Evolutionary conservation across 2,329 filamentous ascomycete genomes (phyloP).

Genomic region (Tolypocladium paradoxum): DNA sequence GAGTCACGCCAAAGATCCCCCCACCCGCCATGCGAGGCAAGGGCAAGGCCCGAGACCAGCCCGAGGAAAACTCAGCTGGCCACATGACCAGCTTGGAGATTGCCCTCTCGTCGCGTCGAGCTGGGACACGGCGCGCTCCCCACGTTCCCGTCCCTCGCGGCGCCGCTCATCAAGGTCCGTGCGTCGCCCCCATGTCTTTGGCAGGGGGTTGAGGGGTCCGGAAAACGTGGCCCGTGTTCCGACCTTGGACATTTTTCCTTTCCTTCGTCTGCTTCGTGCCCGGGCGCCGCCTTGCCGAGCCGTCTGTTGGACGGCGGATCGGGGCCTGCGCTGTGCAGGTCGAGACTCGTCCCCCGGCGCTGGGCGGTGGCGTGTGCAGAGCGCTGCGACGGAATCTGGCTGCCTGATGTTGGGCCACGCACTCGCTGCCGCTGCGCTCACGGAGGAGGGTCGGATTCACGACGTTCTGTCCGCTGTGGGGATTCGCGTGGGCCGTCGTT

Average conservation of each 20-base stretch:
- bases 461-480: background rate
- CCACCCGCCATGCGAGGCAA: background rate
- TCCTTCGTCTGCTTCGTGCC: too few relatives aligned
- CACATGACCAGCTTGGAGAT: constrained; percentile 8
- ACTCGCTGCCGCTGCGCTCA: background rate
- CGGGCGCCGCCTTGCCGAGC: too few relatives aligned
- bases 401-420: background rate
- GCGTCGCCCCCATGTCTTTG: background rate
- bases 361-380: background rate
- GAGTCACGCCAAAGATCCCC: background rate
- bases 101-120: constrained; percentile 4
- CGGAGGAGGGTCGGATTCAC: background rate
- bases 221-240: background rate
- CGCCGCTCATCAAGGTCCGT: background rate
- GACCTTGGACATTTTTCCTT: too few relatives aligned
- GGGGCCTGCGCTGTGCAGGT: background rate
- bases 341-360: background rate
- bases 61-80: constrained; percentile 6
- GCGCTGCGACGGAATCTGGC: background rate
- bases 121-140: background rate
- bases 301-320: background rate
- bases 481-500: background rate
- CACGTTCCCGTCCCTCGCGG: background rate
- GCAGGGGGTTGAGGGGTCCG: background rate
- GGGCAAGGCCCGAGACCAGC: too few relatives aligned